Base-by-base conservation (phyloP, 83 land plant species). In the Picea mariana region DNA sequence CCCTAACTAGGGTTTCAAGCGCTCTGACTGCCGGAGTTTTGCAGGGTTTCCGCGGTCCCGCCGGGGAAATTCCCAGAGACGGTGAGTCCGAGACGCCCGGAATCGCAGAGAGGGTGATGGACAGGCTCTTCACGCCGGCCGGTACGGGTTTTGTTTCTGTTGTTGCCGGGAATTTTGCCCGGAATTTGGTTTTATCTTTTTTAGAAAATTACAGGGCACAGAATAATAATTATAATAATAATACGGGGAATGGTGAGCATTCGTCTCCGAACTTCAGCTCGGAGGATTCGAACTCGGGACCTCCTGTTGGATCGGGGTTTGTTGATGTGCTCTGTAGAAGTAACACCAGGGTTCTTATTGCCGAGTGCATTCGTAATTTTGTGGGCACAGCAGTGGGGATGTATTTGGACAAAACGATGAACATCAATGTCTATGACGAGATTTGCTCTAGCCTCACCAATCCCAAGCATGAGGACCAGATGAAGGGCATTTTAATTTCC, bases 101-200 rank as follows among this genome's bases (percentile, higher is more conserved):
- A 55, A 2, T 55, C 0, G 4, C 4, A 55, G 59, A 55, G 16
- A 55, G 4, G 59, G 79, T 96, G 75, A 68, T 92, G 62, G 92
- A 93, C 16, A 93, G 83, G 87, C 81, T 98, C 21, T 93, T 90
- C 69, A 85, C 88, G 24, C 66, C 77, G 17, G 82, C 91, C 40
- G 97, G 95, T 38, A 82, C 91, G 17, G 93, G 99, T n/a, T 94
- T 98, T 78, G 96, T 84, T 58, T 93, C 97, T 24, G 89, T 89
- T 21, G 91, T 96, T 6, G 95, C 89, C 3, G 97, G 96, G 11
- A 90, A 92, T 79, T 91, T 94, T 77, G 94, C 99, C 0, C 88
- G 95, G 83, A 96, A 88, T 72, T 15, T 94, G 63, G 96, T 94
- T 15, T 61, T 90, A 49, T 87, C 83, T 0, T 87, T 88, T 34